Evolutionary conservation across 2,329 filamentous ascomycete species (phyloP).

Genomic region (Achaetomium macrosporum): DNA sequence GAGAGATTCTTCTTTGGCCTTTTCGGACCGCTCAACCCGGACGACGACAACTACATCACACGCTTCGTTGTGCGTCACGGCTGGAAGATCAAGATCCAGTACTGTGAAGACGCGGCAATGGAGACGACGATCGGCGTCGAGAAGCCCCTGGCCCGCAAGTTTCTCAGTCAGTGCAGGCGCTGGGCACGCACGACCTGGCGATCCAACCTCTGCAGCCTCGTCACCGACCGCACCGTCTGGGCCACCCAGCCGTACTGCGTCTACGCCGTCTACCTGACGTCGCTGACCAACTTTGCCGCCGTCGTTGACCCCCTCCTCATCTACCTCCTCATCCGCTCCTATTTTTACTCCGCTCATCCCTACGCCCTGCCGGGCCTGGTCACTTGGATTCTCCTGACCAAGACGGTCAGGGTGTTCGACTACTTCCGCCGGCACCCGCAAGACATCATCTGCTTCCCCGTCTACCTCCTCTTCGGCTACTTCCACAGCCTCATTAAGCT

Average conservation of each 20-base stretch:
- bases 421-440: slow-evolving; percentile 46
- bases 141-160: slow-evolving; percentile 32
- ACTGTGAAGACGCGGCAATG: slow-evolving; percentile 41
- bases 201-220: slow-evolving; percentile 46
- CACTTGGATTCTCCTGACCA: slow-evolving; percentile 48
- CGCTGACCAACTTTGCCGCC: slow-evolving; percentile 50
- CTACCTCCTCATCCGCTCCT: slow-evolving; percentile 22
- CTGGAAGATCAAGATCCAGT: slow-evolving; percentile 52
- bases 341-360: background rate
- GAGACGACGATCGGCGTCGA: slow-evolving; percentile 47
- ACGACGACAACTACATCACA: slow-evolving; percentile 59
- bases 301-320: slow-evolving; percentile 44
- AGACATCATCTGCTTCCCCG: slow-evolving; percentile 46
- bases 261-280: slow-evolving; percentile 51
- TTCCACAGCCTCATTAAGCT: slow-evolving; percentile 53
- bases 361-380: slow-evolving; percentile 18
- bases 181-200: slow-evolving; percentile 56
- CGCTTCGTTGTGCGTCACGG: slow-evolving; percentile 44
- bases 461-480: slow-evolving; percentile 51
- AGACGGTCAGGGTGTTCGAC: slow-evolving; percentile 50
- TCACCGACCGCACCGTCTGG: slow-evolving; percentile 35
- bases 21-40: slow-evolving; percentile 42
- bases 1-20: slow-evolving; percentile 45
- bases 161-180: slow-evolving; percentile 46
- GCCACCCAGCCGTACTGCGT: slow-evolving; percentile 43